A percentile compares a stretch with the other conserved stretches of the same genome.
Conservation (phyloP, 495 filamentous ascomycete species). For the Penicillium subrubescens region DNA sequence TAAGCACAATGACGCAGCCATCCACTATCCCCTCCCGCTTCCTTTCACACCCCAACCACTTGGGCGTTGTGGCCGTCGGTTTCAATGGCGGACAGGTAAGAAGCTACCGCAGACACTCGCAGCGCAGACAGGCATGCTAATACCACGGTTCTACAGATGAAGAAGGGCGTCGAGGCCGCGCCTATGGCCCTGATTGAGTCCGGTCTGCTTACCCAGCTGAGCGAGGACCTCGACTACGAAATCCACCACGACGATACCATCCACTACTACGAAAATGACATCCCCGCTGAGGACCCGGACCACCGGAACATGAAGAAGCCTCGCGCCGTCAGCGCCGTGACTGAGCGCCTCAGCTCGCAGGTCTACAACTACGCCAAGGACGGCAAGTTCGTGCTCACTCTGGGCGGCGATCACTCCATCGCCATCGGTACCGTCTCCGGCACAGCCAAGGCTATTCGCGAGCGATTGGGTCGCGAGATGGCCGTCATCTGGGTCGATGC, state of each 20-base stretch:
- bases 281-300: slow-evolving; percentile 67
- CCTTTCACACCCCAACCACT: slow-evolving; percentile 71
- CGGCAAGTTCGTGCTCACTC: slow-evolving; percentile 86
- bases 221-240: slow-evolving; percentile 82
- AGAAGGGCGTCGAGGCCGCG: slow-evolving; percentile 89
- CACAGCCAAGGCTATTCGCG: slow-evolving; percentile 78
- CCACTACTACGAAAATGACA: slow-evolving; percentile 77
- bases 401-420: slow-evolving; percentile 95
- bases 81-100: slow-evolving; percentile 96
- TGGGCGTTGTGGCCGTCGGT: slow-evolving; percentile 92
- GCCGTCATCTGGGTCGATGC: slow-evolving; percentile 99
- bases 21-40: slow-evolving; percentile 80
- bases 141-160: slow-evolving; percentile 58
- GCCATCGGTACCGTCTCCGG: slow-evolving; percentile 92
- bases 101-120: slow-evolving; percentile 9
- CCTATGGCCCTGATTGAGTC: slow-evolving; percentile 88
- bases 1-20: slow-evolving; percentile 60
- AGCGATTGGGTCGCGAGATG: slow-evolving; percentile 78
- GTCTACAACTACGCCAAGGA: slow-evolving; percentile 84
- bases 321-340: slow-evolving; percentile 85
- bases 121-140: slow-evolving; percentile 4
- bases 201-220: slow-evolving; percentile 82
- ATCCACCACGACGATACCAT: slow-evolving; percentile 83
- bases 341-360: slow-evolving; percentile 73
- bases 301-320: slow-evolving; percentile 93